Percentiles rank a stretch among this genome's conserved stretches.
Evolutionary conservation across 495 filamentous ascomycete species (phyloP).

Genomic region (Neurospora africana): DNA sequence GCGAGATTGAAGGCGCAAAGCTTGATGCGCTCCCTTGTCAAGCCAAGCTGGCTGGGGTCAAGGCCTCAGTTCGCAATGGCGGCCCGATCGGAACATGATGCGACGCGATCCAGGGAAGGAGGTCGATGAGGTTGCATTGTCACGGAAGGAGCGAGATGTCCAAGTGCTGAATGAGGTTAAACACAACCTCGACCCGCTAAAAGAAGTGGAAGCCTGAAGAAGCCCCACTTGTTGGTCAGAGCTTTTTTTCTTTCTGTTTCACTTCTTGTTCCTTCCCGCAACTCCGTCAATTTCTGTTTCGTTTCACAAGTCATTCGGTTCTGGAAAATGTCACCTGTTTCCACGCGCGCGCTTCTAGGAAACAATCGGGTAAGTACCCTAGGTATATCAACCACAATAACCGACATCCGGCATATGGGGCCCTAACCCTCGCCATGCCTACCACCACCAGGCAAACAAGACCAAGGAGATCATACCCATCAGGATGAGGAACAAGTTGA

Average conservation of each 20-base stretch:
- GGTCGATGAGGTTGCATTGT: constrained; percentile 16
- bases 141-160: constrained; percentile 13
- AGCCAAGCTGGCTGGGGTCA: not conserved
- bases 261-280: not conserved
- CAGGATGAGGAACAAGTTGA: constrained; percentile 11
- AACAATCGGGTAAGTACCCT: not conserved
- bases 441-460: not conserved
- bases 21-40: not conserved
- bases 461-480: not conserved
- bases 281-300: not conserved
- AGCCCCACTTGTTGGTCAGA: not conserved
- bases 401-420: not conserved
- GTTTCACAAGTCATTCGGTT: not conserved
- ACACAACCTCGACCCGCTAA: not conserved
- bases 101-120: constrained; percentile 2
- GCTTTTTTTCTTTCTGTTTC: not conserved
- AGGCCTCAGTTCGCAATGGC: constrained; percentile 14
- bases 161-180: not conserved
- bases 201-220: not conserved
- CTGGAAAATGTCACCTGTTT: not conserved
- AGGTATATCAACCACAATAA: not conserved
- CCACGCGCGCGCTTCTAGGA: not conserved
- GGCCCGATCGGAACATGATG: constrained; percentile 9
- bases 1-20: not conserved
- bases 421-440: not conserved